Evolutionary conservation across 2,329 filamentous ascomycete genomes (phyloP).

Genomic region (Calycina herbarum): DNA sequence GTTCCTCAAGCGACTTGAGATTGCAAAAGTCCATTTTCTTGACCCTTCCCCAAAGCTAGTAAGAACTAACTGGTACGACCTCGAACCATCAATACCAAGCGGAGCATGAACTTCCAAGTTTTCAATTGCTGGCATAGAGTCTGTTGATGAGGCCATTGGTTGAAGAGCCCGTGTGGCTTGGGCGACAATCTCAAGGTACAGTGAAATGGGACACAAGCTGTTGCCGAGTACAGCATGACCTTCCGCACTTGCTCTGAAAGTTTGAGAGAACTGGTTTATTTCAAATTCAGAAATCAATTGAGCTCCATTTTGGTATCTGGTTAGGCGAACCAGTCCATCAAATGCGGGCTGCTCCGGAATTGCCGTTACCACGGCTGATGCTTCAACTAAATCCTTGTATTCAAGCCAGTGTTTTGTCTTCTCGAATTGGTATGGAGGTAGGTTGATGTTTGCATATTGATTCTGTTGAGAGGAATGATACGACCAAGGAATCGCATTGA

Average conservation of each 20-base stretch:
- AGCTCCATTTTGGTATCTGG: not conserved
- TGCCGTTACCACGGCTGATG: slow-evolving; percentile 6
- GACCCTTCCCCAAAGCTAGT: not conserved
- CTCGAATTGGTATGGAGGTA: slow-evolving; percentile 42
- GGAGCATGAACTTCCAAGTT: not conserved
- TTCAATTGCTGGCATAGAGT: not conserved
- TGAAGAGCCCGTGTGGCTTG: not conserved
- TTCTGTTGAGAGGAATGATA: slow-evolving; percentile 31
- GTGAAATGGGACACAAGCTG: not conserved
- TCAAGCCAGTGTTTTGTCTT: slow-evolving; percentile 38
- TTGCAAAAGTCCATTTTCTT: not conserved
- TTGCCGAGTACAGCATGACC: not conserved
- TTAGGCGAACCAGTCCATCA: not conserved
- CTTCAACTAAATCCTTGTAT: slow-evolving; percentile 13
- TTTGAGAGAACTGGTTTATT: no score
- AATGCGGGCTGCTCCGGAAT: not conserved
- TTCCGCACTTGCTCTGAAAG: not conserved
- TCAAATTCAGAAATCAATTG: no score
- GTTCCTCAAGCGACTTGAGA: not conserved
- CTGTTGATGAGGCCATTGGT: not conserved
- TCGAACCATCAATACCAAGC: not conserved
- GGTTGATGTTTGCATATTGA: slow-evolving; percentile 22
- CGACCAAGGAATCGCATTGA: slow-evolving; percentile 36
- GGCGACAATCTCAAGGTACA: not conserved
- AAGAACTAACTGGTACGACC: not conserved